Evolutionary conservation across 129 eudicot genomes (phyloP).

Genomic region (Rutidosis leptorrhynchoides): DNA sequence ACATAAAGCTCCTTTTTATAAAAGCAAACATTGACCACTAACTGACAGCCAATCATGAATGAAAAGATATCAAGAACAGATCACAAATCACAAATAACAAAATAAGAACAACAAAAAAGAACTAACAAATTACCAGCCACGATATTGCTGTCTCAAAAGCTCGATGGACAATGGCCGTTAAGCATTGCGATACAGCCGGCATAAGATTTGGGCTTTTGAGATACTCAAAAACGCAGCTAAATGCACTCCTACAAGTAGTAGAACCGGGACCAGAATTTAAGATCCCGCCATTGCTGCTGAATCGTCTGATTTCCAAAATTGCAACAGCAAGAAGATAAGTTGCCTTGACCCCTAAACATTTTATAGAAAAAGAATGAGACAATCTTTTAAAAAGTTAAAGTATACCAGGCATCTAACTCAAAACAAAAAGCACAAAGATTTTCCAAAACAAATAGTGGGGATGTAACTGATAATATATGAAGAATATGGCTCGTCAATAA

Average conservation of each 20-base stretch:
- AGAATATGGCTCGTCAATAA: neutral
- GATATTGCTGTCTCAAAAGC: constrained; percentile 76
- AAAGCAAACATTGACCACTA: neutral
- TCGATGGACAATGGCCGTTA: constrained; percentile 83
- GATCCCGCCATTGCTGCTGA: constrained; percentile 98
- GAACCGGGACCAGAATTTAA: constrained; percentile 68
- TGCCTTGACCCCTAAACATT: constrained; percentile 80
- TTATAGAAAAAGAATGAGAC: constrained; percentile 19
- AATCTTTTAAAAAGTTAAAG: constrained; percentile 10
- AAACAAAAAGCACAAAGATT: neutral
- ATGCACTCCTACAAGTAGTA: constrained; percentile 86
- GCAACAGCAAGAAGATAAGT: constrained; percentile 96
- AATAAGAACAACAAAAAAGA: neutral
- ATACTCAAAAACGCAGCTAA: constrained; percentile 95
- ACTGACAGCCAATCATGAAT: neutral
- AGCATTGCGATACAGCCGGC: constrained; percentile 95
- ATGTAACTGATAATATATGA: neutral
- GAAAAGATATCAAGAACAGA: neutral
- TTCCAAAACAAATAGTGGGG: constrained; percentile 11
- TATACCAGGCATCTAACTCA: constrained; percentile 8
- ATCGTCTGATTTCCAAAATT: constrained; percentile 84
- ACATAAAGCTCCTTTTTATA: neutral
- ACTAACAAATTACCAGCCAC: constrained; percentile 71
- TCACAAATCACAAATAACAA: neutral
- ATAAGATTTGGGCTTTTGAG: constrained; percentile 87